These are phyloP conservation scores for Pichia eremophila DNA, from an alignment of 805 yeast genomes.

Conservation along the genomic window DNA sequence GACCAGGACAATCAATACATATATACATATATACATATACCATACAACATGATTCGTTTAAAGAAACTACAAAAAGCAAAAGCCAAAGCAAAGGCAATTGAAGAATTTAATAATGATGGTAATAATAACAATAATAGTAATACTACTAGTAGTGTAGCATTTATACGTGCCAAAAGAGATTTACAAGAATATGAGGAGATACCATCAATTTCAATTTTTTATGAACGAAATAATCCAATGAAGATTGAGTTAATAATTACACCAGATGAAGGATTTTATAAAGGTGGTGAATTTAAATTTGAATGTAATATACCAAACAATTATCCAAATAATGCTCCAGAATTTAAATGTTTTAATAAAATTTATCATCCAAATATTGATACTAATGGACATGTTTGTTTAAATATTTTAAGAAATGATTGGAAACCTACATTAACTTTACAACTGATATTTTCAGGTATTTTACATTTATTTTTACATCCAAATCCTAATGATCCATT, in stretches of 20 bases:
- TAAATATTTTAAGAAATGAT: slow-evolving; percentile 86
- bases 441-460: slow-evolving; percentile 74
- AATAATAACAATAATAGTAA: slow-evolving; percentile 1
- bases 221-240: slow-evolving; percentile 50
- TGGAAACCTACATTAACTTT: slow-evolving; percentile 91
- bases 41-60: slow-evolving; percentile 16
- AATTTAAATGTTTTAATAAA: slow-evolving; percentile 56
- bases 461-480: slow-evolving; percentile 76
- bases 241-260: slow-evolving; percentile 45
- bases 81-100: slow-evolving; percentile 11
- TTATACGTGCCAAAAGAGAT: slow-evolving; percentile 68
- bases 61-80: slow-evolving; percentile 24
- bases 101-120: slow-evolving; percentile 3
- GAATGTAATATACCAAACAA: slow-evolving; percentile 55
- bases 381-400: slow-evolving; percentile 79
- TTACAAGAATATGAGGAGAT: slow-evolving; percentile 53
- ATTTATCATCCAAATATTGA: slow-evolving; percentile 95
- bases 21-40: too few relatives aligned
- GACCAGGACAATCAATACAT: too few relatives aligned
- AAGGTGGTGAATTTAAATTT: slow-evolving; percentile 62
- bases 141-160: slow-evolving; percentile 41
- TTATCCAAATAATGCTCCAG: slow-evolving; percentile 92
- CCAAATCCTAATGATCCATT: slow-evolving; percentile 91
- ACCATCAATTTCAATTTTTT: slow-evolving; percentile 28
- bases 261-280: slow-evolving; percentile 70